Base-by-base conservation (phyloP, 768 basidiomycete genomes). In the Scleroderma bovista region DNA sequence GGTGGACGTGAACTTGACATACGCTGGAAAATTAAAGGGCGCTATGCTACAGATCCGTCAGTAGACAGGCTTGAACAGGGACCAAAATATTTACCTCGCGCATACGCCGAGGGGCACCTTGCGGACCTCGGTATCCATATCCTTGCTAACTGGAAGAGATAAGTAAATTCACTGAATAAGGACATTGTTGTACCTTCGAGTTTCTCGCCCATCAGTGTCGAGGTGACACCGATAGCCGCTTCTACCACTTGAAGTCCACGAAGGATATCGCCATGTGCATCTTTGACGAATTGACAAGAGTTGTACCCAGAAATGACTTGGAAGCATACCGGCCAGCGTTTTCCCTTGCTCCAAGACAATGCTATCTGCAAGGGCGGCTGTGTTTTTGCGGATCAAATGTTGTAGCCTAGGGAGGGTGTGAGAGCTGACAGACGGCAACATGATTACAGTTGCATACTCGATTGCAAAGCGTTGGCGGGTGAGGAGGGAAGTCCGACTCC, bases 331-430 rank as follows among this genome's bases (percentile, higher is more conserved):
- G 55, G 88, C 81, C 38, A 89, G 69, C 0, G 95, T 99, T 72
- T 97, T 97, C 15, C 95, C 95, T 69, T 98, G 95, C 65, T 97
- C 94, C 19, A 97, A 71, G 22, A 94, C 92, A 48, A 97, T 97
- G 58, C 86, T 92, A 38, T 74, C 76, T 1, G 93, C 94, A 48
- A 99, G 77, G 44, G 84, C 86, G 59, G 92, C 91, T 8, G 85
- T 78, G 64, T 97, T 83, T 64, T 89, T 75, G 40, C 93, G 85
- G 50, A 99, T 81, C 24, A 91, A 77, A 51, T 83, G 78, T 63
- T 97, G 95, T 26, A 98, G 77, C 57, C 94, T 97, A 39, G 20
- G 6, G 8, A 36, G 17, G 13, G n/a, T 3, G 47, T 42, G 47
- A 48, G 23, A 49, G 33, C 59, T 12, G 49, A 49, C 40, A 32